Conservation (phyloP, 257 asterid genomes). For the Petunia secreta region DNA sequence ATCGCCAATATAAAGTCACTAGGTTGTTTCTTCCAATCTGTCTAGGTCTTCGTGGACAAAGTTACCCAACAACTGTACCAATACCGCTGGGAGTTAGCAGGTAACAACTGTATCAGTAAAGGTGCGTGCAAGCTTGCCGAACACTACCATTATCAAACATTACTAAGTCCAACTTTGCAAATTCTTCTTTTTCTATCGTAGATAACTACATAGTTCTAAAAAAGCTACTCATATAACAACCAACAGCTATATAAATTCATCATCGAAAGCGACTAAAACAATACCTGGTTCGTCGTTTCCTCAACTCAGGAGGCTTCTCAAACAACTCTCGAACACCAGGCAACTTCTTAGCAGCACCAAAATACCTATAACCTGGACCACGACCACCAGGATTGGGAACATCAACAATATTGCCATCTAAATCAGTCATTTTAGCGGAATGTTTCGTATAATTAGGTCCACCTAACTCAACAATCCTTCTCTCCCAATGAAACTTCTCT, state of each 20-base stretch:
- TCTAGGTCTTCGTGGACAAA: no score
- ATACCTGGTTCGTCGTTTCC: constrained; percentile 91
- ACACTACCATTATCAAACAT: no score
- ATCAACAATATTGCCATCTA: constrained; percentile 94
- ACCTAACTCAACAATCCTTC: constrained; percentile 88
- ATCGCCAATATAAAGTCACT: no score
- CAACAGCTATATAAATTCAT: not conserved
- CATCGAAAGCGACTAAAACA: constrained; percentile 1
- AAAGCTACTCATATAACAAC: no score
- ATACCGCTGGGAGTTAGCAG: no score
- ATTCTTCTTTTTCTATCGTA: no score
- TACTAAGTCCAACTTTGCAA: no score
- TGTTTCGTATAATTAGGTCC: constrained; percentile 69
- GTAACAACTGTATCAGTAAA: no score
- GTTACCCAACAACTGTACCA: no score
- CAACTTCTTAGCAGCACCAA: constrained; percentile 96
- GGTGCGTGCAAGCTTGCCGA: no score
- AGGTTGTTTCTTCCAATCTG: no score
- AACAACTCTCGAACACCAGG: constrained; percentile 96
- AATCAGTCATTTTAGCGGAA: constrained; percentile 95
- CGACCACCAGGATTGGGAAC: constrained; percentile 97
- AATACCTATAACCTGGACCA: constrained; percentile 94
- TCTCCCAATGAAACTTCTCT: constrained; percentile 91
- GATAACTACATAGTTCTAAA: no score
- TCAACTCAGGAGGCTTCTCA: constrained; percentile 92